A percentile compares a stretch with the other conserved stretches of the same genome.
Evolutionary conservation across 345 rosid genomes (phyloP).

Genomic region (Toxicodendron radicans): DNA sequence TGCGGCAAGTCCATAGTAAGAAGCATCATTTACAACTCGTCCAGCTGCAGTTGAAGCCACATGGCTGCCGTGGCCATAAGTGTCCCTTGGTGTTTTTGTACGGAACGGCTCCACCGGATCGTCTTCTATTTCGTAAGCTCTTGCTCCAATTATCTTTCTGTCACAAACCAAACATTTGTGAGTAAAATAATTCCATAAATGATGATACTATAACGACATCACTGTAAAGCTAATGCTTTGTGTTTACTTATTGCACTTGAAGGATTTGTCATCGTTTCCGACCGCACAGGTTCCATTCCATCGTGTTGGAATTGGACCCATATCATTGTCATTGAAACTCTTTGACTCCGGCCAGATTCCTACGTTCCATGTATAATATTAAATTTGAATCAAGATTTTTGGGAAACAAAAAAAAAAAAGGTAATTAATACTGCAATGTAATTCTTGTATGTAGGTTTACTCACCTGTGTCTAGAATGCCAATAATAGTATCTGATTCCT

Average conservation of each 20-base stretch:
- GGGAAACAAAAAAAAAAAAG: not conserved
- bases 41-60: conserved; percentile 76
- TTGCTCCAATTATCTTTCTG: conserved; percentile 88
- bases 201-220: no score
- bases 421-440: not conserved
- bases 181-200: not conserved
- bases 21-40: conserved; percentile 48
- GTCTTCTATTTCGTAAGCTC: conserved; percentile 46
- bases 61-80: conserved; percentile 78
- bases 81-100: conserved; percentile 53
- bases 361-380: conserved; percentile 10
- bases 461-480: conserved; percentile 79
- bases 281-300: conserved; percentile 77
- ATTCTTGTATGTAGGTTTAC: not conserved
- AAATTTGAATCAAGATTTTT: not conserved
- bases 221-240: not conserved
- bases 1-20: conserved; percentile 72
- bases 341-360: conserved; percentile 91
- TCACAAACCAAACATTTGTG: not conserved
- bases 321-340: conserved; percentile 66
- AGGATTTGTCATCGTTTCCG: conserved; percentile 45
- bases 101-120: conserved; percentile 11
- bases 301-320: conserved; percentile 55
- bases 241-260: conserved; percentile 65
- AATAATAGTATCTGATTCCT: conserved; percentile 48